Conservation (phyloP, 2,329 filamentous ascomycete species). For the Pseudogymnoascus sp. region DNA sequence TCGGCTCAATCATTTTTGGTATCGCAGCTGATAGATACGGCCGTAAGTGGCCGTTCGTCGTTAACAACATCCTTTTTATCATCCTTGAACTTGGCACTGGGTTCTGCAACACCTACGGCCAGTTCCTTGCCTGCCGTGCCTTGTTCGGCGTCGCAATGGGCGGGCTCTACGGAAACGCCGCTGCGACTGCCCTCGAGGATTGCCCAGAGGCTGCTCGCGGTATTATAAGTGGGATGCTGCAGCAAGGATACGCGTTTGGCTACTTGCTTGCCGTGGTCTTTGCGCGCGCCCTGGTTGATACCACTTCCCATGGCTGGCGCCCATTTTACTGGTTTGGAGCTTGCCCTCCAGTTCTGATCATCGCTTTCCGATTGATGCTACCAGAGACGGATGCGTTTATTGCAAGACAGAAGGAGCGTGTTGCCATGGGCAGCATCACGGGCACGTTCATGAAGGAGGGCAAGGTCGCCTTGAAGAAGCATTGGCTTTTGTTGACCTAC, state of each 20-base stretch:
- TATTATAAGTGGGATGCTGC: conserved; percentile 72
- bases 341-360: conserved; percentile 70
- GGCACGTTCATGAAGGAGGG: conserved; percentile 67
- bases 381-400: conserved; percentile 71
- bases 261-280: conserved; percentile 70
- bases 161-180: conserved; percentile 69
- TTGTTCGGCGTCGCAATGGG: conserved; percentile 79
- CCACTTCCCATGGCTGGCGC: conserved; percentile 72
- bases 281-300: conserved; percentile 60
- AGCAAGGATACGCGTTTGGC: conserved; percentile 74
- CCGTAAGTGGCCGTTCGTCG: conserved; percentile 70
- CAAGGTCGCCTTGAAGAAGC: conserved; percentile 66
- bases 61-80: conserved; percentile 68
- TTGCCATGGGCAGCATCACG: conserved; percentile 50
- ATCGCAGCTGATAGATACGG: conserved; percentile 72
- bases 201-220: conserved; percentile 47
- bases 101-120: conserved; percentile 58
- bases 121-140: conserved; percentile 64
- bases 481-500: conserved; percentile 76
- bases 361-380: conserved; percentile 66
- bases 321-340: conserved; percentile 87
- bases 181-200: conserved; percentile 68
- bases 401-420: conserved; percentile 56
- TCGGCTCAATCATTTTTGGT: conserved; percentile 70
- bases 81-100: conserved; percentile 66